A percentile compares a stretch with the other conserved stretches of the same genome.
Evolutionary conservation across 768 basidiomycete species (phyloP).

Genomic region (Podaxis sp.): DNA sequence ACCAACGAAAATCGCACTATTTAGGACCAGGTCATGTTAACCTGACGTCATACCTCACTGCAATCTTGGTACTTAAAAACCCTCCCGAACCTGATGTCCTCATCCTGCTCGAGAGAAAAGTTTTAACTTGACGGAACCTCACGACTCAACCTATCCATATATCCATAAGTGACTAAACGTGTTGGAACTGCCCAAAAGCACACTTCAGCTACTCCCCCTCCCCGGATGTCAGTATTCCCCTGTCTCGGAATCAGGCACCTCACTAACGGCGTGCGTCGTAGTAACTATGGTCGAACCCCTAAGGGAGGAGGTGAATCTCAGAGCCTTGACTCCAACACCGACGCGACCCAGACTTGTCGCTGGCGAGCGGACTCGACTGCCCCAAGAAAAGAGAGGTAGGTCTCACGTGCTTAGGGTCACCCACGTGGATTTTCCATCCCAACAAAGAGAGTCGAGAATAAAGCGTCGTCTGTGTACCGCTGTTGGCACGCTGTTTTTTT

Average conservation of each 20-base stretch:
- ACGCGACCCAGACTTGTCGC: background rate
- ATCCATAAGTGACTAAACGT: background rate
- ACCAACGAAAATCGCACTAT: slow-evolving; percentile 1
- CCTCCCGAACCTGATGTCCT: background rate
- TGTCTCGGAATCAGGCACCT: background rate
- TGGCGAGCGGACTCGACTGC: background rate
- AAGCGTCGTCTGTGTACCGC: background rate
- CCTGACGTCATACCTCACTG: slow-evolving; percentile 7
- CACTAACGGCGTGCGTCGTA: background rate
- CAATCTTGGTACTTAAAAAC: slow-evolving; percentile 3
- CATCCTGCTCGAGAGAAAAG: background rate
- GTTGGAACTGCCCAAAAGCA: background rate
- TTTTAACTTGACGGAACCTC: background rate
- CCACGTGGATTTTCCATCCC: slow-evolving; percentile 1
- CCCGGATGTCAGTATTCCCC: background rate
- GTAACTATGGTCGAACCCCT: slow-evolving; percentile 7
- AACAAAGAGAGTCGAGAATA: background rate
- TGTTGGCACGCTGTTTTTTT: background rate
- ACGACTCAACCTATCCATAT: background rate
- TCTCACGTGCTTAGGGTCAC: slow-evolving; percentile 5
- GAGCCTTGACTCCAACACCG: background rate
- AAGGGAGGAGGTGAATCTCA: background rate
- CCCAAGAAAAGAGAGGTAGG: background rate
- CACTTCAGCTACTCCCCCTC: background rate
- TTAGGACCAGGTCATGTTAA: background rate